These are phyloP conservation scores for Theobroma cacao DNA, from an alignment of 345 rosid species.

Conservation along the genomic window DNA sequence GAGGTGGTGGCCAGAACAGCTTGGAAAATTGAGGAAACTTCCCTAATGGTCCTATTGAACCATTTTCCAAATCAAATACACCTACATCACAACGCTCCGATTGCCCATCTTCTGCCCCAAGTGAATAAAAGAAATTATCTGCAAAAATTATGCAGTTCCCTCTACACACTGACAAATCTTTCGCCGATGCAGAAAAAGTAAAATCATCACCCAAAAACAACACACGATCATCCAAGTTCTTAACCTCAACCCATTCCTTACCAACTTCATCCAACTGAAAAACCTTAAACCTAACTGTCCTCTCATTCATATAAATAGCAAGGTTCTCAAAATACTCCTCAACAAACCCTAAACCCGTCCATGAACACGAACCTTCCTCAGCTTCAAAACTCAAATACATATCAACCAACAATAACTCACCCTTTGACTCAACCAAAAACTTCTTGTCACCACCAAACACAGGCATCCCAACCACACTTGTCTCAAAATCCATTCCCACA, in stretches of 20 bases:
- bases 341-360: slow-evolving; percentile 10
- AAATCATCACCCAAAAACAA: slow-evolving; percentile 91
- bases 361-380: slow-evolving; percentile 19
- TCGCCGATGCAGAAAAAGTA: slow-evolving; percentile 56
- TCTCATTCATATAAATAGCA: slow-evolving; percentile 51
- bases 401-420: slow-evolving; percentile 74
- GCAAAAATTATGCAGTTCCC: slow-evolving; percentile 67
- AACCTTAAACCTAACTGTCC: slow-evolving; percentile 71
- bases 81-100: slow-evolving; percentile 47
- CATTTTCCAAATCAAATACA: slow-evolving; percentile 62
- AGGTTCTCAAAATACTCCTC: slow-evolving; percentile 37
- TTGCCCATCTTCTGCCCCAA: slow-evolving; percentile 33
- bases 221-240: slow-evolving; percentile 48
- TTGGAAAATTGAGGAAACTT: slow-evolving; percentile 47
- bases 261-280: slow-evolving; percentile 45
- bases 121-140: slow-evolving; percentile 44
- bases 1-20: slow-evolving; percentile 90
- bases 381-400: slow-evolving; percentile 71
- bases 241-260: slow-evolving; percentile 56
- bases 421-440: slow-evolving; percentile 74
- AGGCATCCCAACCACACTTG: slow-evolving; percentile 39
- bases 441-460: slow-evolving; percentile 89
- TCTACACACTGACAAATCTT: slow-evolving; percentile 40
- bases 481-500: slow-evolving; percentile 39
- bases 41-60: slow-evolving; percentile 50